Evolutionary conservation across 805 yeast genomes (phyloP).

Genomic region (Starmerella bombicola): DNA sequence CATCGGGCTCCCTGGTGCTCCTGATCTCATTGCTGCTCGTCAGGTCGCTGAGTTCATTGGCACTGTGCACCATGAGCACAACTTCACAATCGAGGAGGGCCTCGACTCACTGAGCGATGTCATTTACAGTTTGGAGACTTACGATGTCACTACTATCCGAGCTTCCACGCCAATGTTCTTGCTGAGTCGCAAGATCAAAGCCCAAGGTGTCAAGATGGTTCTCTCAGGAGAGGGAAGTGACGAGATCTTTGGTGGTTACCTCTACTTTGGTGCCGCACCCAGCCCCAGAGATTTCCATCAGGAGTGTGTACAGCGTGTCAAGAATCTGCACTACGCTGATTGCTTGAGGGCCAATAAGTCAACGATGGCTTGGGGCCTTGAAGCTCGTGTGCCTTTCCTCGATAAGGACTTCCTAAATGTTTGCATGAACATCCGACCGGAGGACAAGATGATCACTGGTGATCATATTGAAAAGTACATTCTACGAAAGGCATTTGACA

Average conservation of each 20-base stretch:
- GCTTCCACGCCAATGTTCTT: conserved; percentile 99
- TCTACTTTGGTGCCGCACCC: conserved; percentile 96
- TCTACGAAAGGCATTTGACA: conserved; percentile 94
- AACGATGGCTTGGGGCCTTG: conserved; percentile 99
- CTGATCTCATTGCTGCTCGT: conserved; percentile 91
- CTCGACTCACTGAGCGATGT: conserved; percentile 90
- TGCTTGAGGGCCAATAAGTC: conserved; percentile 98
- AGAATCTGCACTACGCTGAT: conserved; percentile 94
- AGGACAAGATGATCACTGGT: conserved; percentile 71
- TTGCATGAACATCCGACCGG: conserved; percentile 89
- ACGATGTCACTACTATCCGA: conserved; percentile 95
- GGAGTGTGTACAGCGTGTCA: conserved; percentile 91
- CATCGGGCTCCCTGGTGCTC: conserved; percentile 93
- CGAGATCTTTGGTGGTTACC: conserved; percentile 96
- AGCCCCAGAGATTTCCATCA: conserved; percentile 82
- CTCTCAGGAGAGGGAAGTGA: conserved; percentile 98
- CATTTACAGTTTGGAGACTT: conserved; percentile 90
- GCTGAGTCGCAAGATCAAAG: conserved; percentile 91
- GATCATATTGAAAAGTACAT: conserved; percentile 87
- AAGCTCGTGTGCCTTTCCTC: conserved; percentile 98
- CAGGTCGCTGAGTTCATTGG: conserved; percentile 95
- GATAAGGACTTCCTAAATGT: conserved; percentile 85
- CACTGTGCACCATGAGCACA: conserved; percentile 94
- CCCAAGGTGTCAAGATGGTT: conserved; percentile 99
- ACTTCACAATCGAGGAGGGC: conserved; percentile 94